These are phyloP conservation scores for Rhynchosporium agropyri DNA, from an alignment of 2,329 filamentous ascomycete species.

Conservation along the genomic window DNA sequence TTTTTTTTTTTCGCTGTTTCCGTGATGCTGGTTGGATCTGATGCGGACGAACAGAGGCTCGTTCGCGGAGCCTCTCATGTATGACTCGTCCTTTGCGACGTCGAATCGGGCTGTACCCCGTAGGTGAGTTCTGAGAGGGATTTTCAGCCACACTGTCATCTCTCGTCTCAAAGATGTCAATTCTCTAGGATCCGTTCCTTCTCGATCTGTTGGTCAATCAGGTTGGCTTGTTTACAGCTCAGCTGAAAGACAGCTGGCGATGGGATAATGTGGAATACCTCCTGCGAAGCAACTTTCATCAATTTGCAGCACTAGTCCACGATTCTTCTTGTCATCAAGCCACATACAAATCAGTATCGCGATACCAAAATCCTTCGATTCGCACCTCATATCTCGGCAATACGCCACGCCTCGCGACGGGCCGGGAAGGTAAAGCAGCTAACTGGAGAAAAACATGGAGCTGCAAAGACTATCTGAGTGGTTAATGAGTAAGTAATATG, in stretches of 20 bases:
- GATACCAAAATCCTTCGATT: slow-evolving; percentile 3
- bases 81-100: slow-evolving; percentile 33
- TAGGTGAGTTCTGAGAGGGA: slow-evolving; percentile 6
- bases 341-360: not conserved
- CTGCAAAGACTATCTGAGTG: too few relatives aligned
- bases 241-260: too few relatives aligned
- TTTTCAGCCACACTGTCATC: slow-evolving; percentile 8
- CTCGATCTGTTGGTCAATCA: too few relatives aligned
- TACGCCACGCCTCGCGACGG: slow-evolving; percentile 9
- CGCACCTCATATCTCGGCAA: slow-evolving; percentile 1
- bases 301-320: not conserved
- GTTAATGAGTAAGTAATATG: too few relatives aligned
- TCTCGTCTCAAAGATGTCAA: slow-evolving; percentile 15
- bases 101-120: slow-evolving; percentile 11
- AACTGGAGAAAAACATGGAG: too few relatives aligned
- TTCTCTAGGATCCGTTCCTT: too few relatives aligned
- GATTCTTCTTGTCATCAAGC: not conserved
- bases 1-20: slow-evolving; percentile 12
- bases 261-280: too few relatives aligned
- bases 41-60: not conserved
- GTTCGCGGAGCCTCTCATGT: slow-evolving; percentile 18
- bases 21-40: not conserved
- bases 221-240: too few relatives aligned
- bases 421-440: slow-evolving; percentile 5
- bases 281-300: too few relatives aligned